Conservation (phyloP, 2,329 filamentous ascomycete genomes). For the Esteya vermicola region DNA sequence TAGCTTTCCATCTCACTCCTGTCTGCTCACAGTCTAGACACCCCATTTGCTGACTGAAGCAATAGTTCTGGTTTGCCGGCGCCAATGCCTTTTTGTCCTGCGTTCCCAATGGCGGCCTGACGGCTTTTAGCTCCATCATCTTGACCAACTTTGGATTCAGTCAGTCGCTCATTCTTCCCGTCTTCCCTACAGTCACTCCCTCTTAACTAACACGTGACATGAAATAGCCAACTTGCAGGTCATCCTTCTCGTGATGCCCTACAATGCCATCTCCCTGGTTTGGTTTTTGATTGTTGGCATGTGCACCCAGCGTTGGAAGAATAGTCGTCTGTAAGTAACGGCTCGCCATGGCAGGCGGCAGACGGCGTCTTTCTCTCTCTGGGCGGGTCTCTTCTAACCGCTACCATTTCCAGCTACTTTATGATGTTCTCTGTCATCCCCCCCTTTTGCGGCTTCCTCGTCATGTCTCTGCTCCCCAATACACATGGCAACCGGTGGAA, state of each 20-base stretch:
- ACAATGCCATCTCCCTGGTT: slow-evolving; percentile 17
- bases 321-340: slow-evolving; percentile 15
- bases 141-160: slow-evolving; percentile 21
- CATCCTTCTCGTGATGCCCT: slow-evolving; percentile 21
- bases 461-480: slow-evolving; percentile 21
- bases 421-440: slow-evolving; percentile 22
- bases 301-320: slow-evolving; percentile 17
- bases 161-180: not conserved
- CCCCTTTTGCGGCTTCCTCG: slow-evolving; percentile 20
- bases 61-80: slow-evolving; percentile 22
- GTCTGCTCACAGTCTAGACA: not conserved
- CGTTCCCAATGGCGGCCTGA: slow-evolving; percentile 20
- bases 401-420: slow-evolving; percentile 13
- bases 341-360: not conserved
- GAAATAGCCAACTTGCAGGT: slow-evolving; percentile 20
- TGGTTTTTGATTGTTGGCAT: slow-evolving; percentile 21
- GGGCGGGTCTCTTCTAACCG: not conserved
- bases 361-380: not conserved
- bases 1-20: not conserved
- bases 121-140: slow-evolving; percentile 20
- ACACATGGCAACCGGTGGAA: slow-evolving; percentile 20
- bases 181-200: not conserved
- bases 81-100: slow-evolving; percentile 21
- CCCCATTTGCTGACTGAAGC: no score
- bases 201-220: not conserved